phyloP scores from a whole-genome alignment of 371 early-diverging fungal species.

The Batkoa obscura region DNA sequence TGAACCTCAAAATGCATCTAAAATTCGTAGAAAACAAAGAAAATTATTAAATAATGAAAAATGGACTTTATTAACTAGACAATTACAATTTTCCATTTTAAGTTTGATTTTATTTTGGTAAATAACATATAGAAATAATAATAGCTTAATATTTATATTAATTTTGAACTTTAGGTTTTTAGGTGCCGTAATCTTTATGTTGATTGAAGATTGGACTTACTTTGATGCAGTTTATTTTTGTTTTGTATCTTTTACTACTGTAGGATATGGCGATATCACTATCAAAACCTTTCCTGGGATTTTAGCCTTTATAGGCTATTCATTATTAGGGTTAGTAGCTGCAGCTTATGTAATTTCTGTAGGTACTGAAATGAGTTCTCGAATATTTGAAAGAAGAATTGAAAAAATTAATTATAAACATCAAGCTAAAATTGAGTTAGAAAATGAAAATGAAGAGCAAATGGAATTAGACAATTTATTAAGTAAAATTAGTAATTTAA shows the following conservation, averaged over 20 bases:
- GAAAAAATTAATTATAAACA: constrained; percentile 1
- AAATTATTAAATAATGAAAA: background rate
- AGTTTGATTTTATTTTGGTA: constrained; percentile 7
- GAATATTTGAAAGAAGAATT: background rate
- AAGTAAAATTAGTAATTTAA: too few species aligned
- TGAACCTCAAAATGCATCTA: background rate
- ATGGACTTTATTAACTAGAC: background rate
- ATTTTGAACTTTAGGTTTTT: background rate
- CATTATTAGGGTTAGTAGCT: constrained; percentile 2
- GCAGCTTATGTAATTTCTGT: constrained; percentile 5
- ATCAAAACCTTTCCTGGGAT: background rate
- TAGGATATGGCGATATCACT: constrained; percentile 7
- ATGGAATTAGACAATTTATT: too few species aligned
- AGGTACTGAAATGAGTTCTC: background rate
- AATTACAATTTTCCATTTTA: background rate
- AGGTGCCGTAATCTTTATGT: constrained; percentile 5
- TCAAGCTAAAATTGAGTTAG: background rate
- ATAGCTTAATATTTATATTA: background rate
- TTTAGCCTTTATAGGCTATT: constrained; percentile 1
- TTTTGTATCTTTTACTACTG: constrained; percentile 7
- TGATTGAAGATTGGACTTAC: constrained; percentile 5
- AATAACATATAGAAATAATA: too few species aligned
- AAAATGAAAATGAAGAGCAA: background rate
- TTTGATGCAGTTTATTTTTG: constrained; percentile 8
- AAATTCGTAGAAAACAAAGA: too few species aligned